Base-by-base conservation (phyloP, 2,329 filamentous ascomycete genomes). In the Cladobotryum protrusum region DNA sequence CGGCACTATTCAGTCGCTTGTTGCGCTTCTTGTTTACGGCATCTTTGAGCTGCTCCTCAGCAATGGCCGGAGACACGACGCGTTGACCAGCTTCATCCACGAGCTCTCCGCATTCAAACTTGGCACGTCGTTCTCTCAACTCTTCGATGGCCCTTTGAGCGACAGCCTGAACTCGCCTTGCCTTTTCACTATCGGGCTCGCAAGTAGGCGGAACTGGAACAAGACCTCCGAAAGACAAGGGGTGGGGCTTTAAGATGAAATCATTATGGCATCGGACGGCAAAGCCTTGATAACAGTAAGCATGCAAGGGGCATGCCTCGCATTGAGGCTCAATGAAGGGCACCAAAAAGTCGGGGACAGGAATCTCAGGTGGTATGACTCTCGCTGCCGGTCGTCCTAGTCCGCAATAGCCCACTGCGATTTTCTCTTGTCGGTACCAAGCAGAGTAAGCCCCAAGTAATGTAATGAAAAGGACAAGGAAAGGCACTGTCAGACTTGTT, bases 341-440 rank as follows among this genome's bases (percentile, higher is more conserved):
- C 45, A 82, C 75, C 8, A 87, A 75, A 75, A 83, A 87, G 43
- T 88, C 82, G 3, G 92, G 91, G 15, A 96, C 67, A 1, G 72
- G 69, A 35, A 75, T 59, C 19, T 76, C 67, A 11, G 67, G 63
- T 11, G 77, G 76, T 15, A 81, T 65, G 29, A 82, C 62, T 56
- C 73, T 62, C 32, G 69, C 73, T 2, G 76, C 79, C 43, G 81
- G 74, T 47, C 84, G 81, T 19, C 87, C 93, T 47, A 95, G 79
- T 12, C 91, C 90, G 64, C 93, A 99, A 64, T 95, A 99, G 33
- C 95, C 93, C 17, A 97, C 89, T 14, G 89, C 86, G n/a, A 96
- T 74, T 75, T 97, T 97, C 69, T 99, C 93, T 64, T 96, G 89
- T 44, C 92, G 79, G 73, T 91, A 99, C 80, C 91, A 93, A 8